Base-by-base conservation (phyloP, 352 stramenopile genomes). In the Pythium myriotylum region DNA sequence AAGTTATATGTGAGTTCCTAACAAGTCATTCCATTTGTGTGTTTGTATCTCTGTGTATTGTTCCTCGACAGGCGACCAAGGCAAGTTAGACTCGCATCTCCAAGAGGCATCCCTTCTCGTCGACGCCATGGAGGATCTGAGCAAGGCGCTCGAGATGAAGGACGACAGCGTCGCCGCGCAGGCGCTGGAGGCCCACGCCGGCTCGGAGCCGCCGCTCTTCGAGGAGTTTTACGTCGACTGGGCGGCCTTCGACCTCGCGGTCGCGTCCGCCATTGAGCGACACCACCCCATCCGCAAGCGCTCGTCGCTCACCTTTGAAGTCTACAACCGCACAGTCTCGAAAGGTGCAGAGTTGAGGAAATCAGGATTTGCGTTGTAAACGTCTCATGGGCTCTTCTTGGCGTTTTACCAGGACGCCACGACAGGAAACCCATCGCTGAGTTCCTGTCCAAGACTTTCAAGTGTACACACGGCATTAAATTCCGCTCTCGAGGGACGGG, bases 311-410 rank as follows among this genome's bases (percentile, higher is more conserved):
- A 92, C 84, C 26, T 92, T 92, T 59, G 84, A 92, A 54, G 84
- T 92, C 26, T 92, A 92, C 76, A 92, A 92, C 59, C 84, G 84
- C 66, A 92, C 84, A 1, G 84, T 92, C n/a, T 92, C 84, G 7
- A 92, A 92, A 72, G 84, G 64, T 68, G 26, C 4, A 45, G 9
- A 8, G 13, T 54, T n/a, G n/a, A n/a, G n/a, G n/a, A n/a, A n/a
- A n/a, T n/a, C n/a, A n/a, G n/a, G n/a, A n/a, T n/a, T n/a, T n/a
- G n/a, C n/a, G n/a, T n/a, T n/a, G n/a, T n/a, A n/a, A n/a, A n/a
- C n/a, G n/a, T n/a, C n/a, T n/a, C n/a, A n/a, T n/a, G n/a, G n/a
- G n/a, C n/a, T 20, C 3, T 14, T 17, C 5, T 16, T 43, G 37
- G 5, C 5, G 5, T 35, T 43, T 20, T 16, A 6, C n/a, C 54